Evolutionary conservation across 2,329 filamentous ascomycete genomes (phyloP), one percentile per base, ranked within the genome.

Genomic region (Magnaporthales sp.): DNA sequence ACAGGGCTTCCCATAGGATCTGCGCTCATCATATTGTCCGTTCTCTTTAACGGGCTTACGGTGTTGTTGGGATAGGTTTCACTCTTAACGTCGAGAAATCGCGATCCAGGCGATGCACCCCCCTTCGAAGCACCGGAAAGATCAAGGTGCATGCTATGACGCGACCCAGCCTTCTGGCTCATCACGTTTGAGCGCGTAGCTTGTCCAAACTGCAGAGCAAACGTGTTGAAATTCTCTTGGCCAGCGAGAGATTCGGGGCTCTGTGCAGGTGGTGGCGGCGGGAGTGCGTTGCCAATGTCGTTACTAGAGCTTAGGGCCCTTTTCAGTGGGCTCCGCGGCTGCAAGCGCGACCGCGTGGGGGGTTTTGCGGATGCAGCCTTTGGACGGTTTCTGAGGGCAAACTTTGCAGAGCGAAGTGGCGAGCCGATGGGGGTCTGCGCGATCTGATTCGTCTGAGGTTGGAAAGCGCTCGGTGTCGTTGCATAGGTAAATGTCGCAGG

Each of bases 31-130:
- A 90, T 89, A 60, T 91, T 90, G 79, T 98, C 94, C 74, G 90
- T 94, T 72, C 95, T 89, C 83, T 98, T 97, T 71, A 98, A 80
- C 5, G 94, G 93, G 75, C 94, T 97, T 6, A 90, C 88, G 68
- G 88, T 87, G 24, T 85, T 81, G 22, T 85, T 81, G 63, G 81
- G 78, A 62, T 81, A 78, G 64, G 80, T 71, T 70, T 82, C 79
- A 38, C 70, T 74, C 63, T 77, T 80, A 22, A 75, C 75, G 65
- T 87, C 84, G 19, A 81, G 74, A n/a, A 85, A 75, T 69, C 83
- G 83, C 60, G 84, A 77, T 32, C 84, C 77, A 15, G 80, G 77
- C 68, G 81, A 78, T 8, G 64, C 32, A 26, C 27, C 54, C 29
- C 51, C 64, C 69, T 84, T 81, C 3, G 83, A 81, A 27, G 84